Evolutionary conservation across 495 filamentous ascomycete species (phyloP).

Genomic region (Diplogelasinospora grovesii): DNA sequence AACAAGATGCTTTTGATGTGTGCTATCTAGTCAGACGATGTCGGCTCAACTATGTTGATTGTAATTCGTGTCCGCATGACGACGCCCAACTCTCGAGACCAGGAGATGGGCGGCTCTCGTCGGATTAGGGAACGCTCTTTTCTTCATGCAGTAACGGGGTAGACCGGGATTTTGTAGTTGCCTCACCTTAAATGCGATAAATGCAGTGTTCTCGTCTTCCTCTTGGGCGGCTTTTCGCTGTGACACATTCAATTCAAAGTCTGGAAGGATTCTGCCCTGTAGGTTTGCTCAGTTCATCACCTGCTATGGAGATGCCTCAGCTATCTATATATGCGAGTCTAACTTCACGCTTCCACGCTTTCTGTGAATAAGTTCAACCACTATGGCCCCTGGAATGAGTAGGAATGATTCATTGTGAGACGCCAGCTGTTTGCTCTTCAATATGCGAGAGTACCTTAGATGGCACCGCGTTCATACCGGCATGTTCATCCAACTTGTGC

Average conservation of each 20-base stretch:
- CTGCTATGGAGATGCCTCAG: no score
- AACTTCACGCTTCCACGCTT: no score
- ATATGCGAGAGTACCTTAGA: no score
- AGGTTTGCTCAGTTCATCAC: no score
- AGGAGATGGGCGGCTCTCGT: slow-evolving; percentile 9
- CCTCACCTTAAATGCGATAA: not conserved
- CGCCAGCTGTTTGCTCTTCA: no score
- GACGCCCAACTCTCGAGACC: no score
- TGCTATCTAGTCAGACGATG: slow-evolving; percentile 41
- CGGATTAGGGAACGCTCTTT: slow-evolving; percentile 30
- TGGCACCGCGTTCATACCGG: no score
- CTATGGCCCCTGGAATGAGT: not conserved
- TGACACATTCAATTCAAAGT: no score
- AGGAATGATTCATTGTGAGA: slow-evolving; percentile 2
- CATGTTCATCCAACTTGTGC: not conserved
- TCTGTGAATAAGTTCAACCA: no score
- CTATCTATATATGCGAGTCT: no score
- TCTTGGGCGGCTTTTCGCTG: no score
- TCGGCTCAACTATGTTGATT: slow-evolving; percentile 31
- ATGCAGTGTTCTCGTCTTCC: not conserved
- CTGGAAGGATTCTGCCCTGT: no score
- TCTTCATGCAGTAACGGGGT: slow-evolving; percentile 21
- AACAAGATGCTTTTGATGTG: slow-evolving; percentile 12
- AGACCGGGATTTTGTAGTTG: not conserved
- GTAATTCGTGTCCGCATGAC: slow-evolving; percentile 21